phyloP scores from a whole-genome alignment of 2,329 filamentous ascomycete species.

The Alternaria conjuncta region DNA sequence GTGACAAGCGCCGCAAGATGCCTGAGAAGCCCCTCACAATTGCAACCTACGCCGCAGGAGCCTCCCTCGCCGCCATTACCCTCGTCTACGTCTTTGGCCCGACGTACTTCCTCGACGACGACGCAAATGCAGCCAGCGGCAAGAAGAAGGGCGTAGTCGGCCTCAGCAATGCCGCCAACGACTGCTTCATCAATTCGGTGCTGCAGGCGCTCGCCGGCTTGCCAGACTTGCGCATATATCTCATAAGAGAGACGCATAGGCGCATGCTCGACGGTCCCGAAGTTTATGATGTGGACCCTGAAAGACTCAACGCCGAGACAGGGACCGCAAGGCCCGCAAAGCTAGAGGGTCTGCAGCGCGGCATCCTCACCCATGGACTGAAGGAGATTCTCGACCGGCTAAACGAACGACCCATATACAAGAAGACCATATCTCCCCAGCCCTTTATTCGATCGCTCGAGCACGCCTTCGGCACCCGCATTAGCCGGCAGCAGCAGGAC shows the following conservation, averaged over 20 bases:
- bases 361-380: constrained; percentile 81
- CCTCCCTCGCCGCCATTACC: constrained; percentile 91
- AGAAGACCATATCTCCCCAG: constrained; percentile 90
- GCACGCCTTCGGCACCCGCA: constrained; percentile 83
- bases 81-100: constrained; percentile 97
- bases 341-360: constrained; percentile 71
- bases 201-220: constrained; percentile 91
- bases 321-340: constrained; percentile 54
- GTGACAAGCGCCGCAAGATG: constrained; percentile 60
- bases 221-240: constrained; percentile 84
- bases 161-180: constrained; percentile 86
- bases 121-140: constrained; percentile 68
- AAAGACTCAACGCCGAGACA: constrained; percentile 51
- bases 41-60: constrained; percentile 92
- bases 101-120: constrained; percentile 93
- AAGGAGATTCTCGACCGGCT: constrained; percentile 92
- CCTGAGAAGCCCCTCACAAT: constrained; percentile 83
- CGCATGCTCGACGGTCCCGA: constrained; percentile 78
- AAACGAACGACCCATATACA: constrained; percentile 91
- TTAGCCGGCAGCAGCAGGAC: constrained; percentile 95
- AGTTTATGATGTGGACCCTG: constrained; percentile 71
- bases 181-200: constrained; percentile 84
- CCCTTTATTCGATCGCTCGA: constrained; percentile 85
- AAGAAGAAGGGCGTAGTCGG: constrained; percentile 87
- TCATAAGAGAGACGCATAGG: constrained; percentile 89